These are phyloP conservation scores for Russula sp. DNA, from an alignment of 768 basidiomycete genomes.

Conservation along the genomic window DNA sequence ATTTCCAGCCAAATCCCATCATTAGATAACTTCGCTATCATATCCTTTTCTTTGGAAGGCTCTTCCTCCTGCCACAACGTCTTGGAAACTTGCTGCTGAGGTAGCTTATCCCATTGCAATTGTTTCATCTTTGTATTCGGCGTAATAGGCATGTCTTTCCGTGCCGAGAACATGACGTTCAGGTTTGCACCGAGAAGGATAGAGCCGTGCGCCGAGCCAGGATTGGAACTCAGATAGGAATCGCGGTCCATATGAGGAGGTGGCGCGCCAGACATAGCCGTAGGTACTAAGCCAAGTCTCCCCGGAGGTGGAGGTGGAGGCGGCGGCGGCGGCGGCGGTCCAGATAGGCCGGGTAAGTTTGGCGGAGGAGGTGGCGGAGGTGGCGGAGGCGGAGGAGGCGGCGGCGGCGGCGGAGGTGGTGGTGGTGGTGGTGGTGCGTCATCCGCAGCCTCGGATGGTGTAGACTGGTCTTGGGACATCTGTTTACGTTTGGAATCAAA, in stretches of 20 bases:
- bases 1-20: slow-evolving; percentile 94
- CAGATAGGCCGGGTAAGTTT: slow-evolving; percentile 27
- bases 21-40: slow-evolving; percentile 71
- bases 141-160: slow-evolving; percentile 82
- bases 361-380: slow-evolving; percentile 31
- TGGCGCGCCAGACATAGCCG: slow-evolving; percentile 25
- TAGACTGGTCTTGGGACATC: slow-evolving; percentile 33
- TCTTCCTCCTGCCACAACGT: slow-evolving; percentile 81
- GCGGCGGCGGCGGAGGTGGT: slow-evolving; percentile 29
- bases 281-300: slow-evolving; percentile 27
- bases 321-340: slow-evolving; percentile 33
- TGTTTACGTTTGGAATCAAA: slow-evolving; percentile 44
- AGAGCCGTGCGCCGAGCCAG: slow-evolving; percentile 52
- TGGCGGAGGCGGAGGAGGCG: slow-evolving; percentile 28
- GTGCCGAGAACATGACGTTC: slow-evolving; percentile 49
- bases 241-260: slow-evolving; percentile 33
- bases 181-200: slow-evolving; percentile 54
- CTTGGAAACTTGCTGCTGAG: slow-evolving; percentile 75
- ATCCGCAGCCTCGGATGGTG: slow-evolving; percentile 39
- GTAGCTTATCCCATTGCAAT: slow-evolving; percentile 97
- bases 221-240: slow-evolving; percentile 36
- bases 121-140: slow-evolving; percentile 95
- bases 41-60: slow-evolving; percentile 65
- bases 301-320: slow-evolving; percentile 37
- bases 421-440: slow-evolving; percentile 8